Conservation (phyloP, 2,329 filamentous ascomycete species). For the Cordyceps cateniannulata region DNA sequence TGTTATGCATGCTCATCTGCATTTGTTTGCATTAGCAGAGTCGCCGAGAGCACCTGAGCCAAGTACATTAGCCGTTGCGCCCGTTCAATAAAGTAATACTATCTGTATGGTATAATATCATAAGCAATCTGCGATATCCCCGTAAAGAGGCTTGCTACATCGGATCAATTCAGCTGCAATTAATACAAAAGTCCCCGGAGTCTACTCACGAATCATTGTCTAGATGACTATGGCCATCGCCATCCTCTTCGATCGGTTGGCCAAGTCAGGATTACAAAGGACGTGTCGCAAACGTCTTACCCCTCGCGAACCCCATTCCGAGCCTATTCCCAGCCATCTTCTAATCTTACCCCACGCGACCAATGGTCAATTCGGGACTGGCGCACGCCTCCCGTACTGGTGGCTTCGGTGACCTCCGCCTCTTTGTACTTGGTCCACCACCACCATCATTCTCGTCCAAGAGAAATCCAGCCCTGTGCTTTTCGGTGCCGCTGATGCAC, state of each 20-base stretch:
- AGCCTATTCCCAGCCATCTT: conserved; percentile 4
- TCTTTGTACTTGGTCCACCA: too few species aligned
- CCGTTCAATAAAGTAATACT: too few species aligned
- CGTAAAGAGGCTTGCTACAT: too few species aligned
- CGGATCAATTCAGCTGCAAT: background rate
- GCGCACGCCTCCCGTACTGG: background rate
- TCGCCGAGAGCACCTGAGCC: too few species aligned
- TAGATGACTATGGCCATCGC: too few species aligned
- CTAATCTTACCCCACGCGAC: background rate
- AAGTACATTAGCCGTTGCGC: too few species aligned
- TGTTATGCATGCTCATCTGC: too few species aligned
- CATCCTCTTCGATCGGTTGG: background rate
- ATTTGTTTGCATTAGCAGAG: too few species aligned
- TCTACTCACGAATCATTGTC: background rate
- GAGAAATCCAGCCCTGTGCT: background rate
- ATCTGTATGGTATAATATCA: too few species aligned
- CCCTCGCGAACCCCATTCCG: background rate
- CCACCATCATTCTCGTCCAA: background rate
- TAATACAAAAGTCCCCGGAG: background rate
- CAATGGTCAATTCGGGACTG: background rate
- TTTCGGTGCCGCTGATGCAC: background rate
- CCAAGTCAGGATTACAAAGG: background rate
- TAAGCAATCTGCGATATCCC: too few species aligned
- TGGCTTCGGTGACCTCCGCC: conserved; percentile 6
- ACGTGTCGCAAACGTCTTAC: background rate